Base-by-base conservation (phyloP, 805 yeast genomes). In the Hagleromyces aurorensis region DNA sequence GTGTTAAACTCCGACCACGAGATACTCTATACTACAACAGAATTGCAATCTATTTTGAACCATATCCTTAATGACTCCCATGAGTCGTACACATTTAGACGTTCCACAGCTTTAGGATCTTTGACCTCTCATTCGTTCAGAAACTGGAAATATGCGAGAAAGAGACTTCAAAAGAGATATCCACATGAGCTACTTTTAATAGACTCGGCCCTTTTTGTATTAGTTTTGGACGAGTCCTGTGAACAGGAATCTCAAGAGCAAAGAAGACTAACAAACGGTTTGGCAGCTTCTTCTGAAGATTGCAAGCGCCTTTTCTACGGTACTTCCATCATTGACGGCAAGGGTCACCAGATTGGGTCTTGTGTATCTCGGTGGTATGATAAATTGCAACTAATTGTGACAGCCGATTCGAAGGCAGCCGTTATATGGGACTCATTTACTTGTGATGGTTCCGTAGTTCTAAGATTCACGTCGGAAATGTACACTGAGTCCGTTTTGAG, bases 341-440 rank as follows among this genome's bases (percentile, higher is more conserved):
- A 38, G 19, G 96, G 95, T 41, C 74, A 82, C 30, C 96, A 86
- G 59, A 76, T 79, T 8, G 96, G 96, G 23, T 82, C 95, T 1
- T 85, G 95, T 62, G 79, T 89, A 16, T 85, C 89, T 42, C 65
- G 96, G 54, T 86, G 95, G 96, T 86, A 84, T 51, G 96, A 84
- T 57, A 84, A 84, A 59, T 61, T 86, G 42, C 96, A 86, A 55
- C 64, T 86, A 35, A 78, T 86, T 24, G 75, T 86, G 21, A 83
- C 95, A 2, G 72, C 72, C 45, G 86, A 84, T 53, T 84, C 93
- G 5, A 78, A 80, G 50, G 94, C 91, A 5, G 94, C 94, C 21
- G 80, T 86, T 35, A 81, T 86, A 49, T 86, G 91, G 67, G 96
- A 86, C 50, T 72, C 87, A 63, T 61, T 94, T 7, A 91, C 94